Percentiles rank a stretch among this genome's conserved stretches.
Evolutionary conservation across 75 land plant species (phyloP).

Genomic region (Azolla pinnata): DNA sequence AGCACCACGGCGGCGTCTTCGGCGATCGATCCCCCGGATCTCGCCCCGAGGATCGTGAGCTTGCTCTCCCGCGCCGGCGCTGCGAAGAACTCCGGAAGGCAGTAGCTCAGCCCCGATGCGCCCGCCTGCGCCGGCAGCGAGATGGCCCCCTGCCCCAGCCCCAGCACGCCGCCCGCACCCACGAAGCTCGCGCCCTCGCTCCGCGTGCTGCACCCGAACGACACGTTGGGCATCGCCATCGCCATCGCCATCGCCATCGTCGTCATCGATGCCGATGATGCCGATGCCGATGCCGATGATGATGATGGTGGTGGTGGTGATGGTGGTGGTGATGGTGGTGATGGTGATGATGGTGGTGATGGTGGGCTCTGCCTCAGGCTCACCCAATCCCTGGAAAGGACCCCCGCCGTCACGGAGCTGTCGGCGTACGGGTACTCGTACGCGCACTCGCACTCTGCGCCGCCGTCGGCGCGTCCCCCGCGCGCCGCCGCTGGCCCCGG

Average conservation of each 20-base stretch:
- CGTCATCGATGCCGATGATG: not conserved
- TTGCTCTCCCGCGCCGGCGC: conserved; percentile 47
- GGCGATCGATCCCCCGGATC: too few relatives aligned
- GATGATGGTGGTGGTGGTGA: too few relatives aligned
- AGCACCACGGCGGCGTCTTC: not conserved
- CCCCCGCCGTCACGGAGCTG: conserved; percentile 33
- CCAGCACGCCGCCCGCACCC: conserved; percentile 55
- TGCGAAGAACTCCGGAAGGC: conserved; percentile 50
- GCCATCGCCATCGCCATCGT: not conserved
- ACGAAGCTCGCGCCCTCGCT: conserved; percentile 34
- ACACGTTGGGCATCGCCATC: conserved; percentile 8
- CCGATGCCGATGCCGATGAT: conserved; percentile 16
- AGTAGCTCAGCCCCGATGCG: conserved; percentile 25
- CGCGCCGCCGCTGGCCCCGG: not conserved
- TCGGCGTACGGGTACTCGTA: conserved; percentile 50
- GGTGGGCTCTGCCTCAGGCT: too few relatives aligned
- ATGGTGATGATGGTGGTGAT: too few relatives aligned
- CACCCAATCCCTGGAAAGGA: conserved; percentile 34
- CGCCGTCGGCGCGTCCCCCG: not conserved
- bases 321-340: too few relatives aligned
- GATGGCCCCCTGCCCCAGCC: conserved; percentile 52
- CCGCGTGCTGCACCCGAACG: conserved; percentile 49
- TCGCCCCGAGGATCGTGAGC: too few relatives aligned
- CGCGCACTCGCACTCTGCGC: conserved; percentile 16
- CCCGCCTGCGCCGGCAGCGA: conserved; percentile 61